phyloP scores from a whole-genome alignment of 352 stramenopile species.

The Chrysophaeum taylorii region DNA sequence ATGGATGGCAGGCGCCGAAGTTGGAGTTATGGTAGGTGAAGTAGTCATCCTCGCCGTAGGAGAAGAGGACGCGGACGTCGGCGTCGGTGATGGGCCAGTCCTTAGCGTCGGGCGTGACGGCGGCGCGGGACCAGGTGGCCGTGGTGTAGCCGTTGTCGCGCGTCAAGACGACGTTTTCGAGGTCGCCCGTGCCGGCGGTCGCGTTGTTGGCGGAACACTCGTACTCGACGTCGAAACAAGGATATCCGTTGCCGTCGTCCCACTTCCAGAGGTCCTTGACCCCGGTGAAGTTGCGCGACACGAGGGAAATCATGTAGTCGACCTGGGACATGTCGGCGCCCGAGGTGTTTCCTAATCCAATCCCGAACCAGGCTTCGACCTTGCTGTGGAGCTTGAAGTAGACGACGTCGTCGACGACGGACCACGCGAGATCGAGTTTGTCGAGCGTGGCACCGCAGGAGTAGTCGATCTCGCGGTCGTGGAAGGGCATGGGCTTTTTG shows the following conservation, averaged over 20 bases:
- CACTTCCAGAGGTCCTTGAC: background rate
- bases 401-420: background rate
- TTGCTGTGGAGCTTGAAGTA: background rate
- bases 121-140: background rate
- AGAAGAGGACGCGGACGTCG: background rate
- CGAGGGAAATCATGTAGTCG: background rate
- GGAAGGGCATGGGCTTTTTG: too few relatives aligned
- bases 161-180: background rate
- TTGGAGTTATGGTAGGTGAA: background rate
- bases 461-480: too few relatives aligned
- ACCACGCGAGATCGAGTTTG: background rate
- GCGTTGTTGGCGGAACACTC: background rate
- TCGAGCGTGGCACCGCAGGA: background rate
- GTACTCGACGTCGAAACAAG: background rate
- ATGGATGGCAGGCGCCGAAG: background rate
- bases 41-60: background rate
- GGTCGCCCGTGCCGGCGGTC: background rate
- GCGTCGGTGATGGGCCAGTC: background rate
- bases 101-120: background rate
- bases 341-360: background rate
- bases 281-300: background rate
- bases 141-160: background rate
- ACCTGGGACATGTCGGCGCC: background rate
- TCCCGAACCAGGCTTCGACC: background rate
- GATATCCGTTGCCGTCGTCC: background rate